Evolutionary conservation across 1,284 basidiomycete species (phyloP).

Genomic region (Pseudozyma pruni): DNA sequence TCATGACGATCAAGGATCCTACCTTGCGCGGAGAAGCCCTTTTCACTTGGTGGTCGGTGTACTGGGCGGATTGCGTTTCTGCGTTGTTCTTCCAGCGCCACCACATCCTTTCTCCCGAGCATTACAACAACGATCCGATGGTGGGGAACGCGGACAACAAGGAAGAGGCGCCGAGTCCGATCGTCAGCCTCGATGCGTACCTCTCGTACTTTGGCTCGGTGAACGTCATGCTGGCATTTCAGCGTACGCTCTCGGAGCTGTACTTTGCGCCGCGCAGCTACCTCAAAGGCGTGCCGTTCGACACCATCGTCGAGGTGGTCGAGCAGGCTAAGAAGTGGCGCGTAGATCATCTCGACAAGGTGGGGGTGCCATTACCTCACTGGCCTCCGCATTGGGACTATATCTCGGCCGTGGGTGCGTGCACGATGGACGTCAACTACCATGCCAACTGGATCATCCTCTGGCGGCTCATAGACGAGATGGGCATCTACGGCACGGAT

Average conservation of each 20-base stretch:
- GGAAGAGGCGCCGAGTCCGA: constrained; percentile 32
- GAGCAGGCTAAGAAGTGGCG: constrained; percentile 79
- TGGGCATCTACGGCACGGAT: constrained; percentile 73
- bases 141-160: constrained; percentile 29
- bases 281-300: constrained; percentile 79
- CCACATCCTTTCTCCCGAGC: constrained; percentile 72
- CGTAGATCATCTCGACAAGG: constrained; percentile 77
- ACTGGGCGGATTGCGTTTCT: constrained; percentile 74
- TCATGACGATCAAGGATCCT: constrained; percentile 45
- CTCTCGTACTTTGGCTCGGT: constrained; percentile 30
- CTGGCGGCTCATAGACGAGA: constrained; percentile 76
- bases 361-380: constrained; percentile 78
- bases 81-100: constrained; percentile 75
- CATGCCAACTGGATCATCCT: constrained; percentile 79
- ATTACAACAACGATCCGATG: constrained; percentile 47
- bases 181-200: constrained; percentile 37
- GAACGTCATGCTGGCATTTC: constrained; percentile 71
- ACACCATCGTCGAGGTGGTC: constrained; percentile 74
- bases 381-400: constrained; percentile 89
- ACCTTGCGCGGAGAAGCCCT: constrained; percentile 37
- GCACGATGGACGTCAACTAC: constrained; percentile 86
- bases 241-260: constrained; percentile 79
- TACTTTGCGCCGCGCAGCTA: constrained; percentile 81
- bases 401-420: constrained; percentile 79
- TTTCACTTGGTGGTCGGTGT: constrained; percentile 83